phyloP scores from a whole-genome alignment of 805 yeast species.

The Groenewaldozyma salmanticensis region DNA sequence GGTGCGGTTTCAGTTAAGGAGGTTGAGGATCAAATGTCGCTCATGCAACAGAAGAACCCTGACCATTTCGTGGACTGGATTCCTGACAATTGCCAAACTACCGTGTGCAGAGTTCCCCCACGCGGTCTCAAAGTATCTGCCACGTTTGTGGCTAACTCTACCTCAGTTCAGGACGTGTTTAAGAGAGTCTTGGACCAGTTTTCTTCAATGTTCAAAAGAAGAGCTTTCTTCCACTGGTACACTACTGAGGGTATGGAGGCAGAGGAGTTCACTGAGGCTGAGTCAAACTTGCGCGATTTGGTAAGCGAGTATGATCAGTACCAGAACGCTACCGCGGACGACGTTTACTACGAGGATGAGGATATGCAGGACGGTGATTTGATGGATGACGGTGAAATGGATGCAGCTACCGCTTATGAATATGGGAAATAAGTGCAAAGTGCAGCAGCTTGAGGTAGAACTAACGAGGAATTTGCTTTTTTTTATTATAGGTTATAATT shows the following conservation, averaged over 20 bases:
- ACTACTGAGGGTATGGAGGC: conserved; percentile 95
- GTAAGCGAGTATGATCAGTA: conserved; percentile 88
- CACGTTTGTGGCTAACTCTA: conserved; percentile 86
- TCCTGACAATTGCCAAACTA: conserved; percentile 90
- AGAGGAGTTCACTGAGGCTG: conserved; percentile 89
- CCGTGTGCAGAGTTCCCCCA: conserved; percentile 88
- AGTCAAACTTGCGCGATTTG: conserved; percentile 80
- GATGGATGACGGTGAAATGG: conserved; percentile 1
- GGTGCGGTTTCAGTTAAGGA: conserved; percentile 89
- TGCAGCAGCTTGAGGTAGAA: neutral
- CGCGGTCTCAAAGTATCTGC: conserved; percentile 80
- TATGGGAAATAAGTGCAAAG: no score
- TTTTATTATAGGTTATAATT: conserved; percentile 2
- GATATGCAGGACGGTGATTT: conserved; percentile 56
- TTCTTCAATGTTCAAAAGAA: conserved; percentile 84
- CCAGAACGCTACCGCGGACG: conserved; percentile 71
- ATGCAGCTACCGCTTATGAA: neutral
- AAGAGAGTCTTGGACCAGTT: conserved; percentile 85
- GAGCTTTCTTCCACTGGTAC: conserved; percentile 95
- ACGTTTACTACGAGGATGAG: conserved; percentile 44
- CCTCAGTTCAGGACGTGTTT: conserved; percentile 85
- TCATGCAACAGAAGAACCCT: conserved; percentile 71
- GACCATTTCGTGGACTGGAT: conserved; percentile 91
- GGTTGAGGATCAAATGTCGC: conserved; percentile 88
- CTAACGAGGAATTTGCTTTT: neutral